Percentiles rank a stretch among this genome's conserved stretches.
These are phyloP conservation scores for Saccharum officinarum DNA, from an alignment of 176 grass and related monocot species.

Conservation along the genomic window DNA sequence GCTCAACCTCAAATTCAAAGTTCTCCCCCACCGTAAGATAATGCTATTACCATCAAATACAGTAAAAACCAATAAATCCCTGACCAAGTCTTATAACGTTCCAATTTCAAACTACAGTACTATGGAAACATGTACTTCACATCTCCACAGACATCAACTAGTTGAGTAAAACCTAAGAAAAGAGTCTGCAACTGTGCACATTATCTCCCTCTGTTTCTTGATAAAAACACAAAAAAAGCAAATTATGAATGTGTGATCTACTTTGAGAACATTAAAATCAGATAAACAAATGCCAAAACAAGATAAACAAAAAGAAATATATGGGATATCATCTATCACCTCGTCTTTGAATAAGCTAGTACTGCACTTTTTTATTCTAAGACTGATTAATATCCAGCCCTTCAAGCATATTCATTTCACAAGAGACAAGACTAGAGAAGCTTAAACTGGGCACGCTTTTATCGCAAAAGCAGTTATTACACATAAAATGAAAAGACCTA, in stretches of 20 bases:
- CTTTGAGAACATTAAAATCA: background rate
- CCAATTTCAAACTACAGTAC: background rate
- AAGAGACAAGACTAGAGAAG: background rate
- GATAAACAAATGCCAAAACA: background rate
- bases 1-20: background rate
- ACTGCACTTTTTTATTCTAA: background rate
- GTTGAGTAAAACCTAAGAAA: background rate
- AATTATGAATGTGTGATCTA: background rate
- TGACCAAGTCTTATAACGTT: background rate
- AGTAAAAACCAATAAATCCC: background rate
- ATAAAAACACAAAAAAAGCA: background rate
- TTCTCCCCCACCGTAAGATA: background rate
- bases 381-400: background rate
- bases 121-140: background rate
- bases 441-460: background rate
- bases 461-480: slow-evolving; percentile 6
- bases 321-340: background rate
- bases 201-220: background rate
- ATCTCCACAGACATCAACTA: background rate
- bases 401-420: background rate
- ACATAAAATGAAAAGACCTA: slow-evolving; percentile 28
- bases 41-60: background rate
- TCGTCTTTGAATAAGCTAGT: background rate
- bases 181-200: background rate
- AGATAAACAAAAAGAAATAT: background rate